Evolutionary conservation across 768 basidiomycete genomes (phyloP), one percentile per base, ranked within the genome.

Genomic region (Termitomyces sp.): DNA sequence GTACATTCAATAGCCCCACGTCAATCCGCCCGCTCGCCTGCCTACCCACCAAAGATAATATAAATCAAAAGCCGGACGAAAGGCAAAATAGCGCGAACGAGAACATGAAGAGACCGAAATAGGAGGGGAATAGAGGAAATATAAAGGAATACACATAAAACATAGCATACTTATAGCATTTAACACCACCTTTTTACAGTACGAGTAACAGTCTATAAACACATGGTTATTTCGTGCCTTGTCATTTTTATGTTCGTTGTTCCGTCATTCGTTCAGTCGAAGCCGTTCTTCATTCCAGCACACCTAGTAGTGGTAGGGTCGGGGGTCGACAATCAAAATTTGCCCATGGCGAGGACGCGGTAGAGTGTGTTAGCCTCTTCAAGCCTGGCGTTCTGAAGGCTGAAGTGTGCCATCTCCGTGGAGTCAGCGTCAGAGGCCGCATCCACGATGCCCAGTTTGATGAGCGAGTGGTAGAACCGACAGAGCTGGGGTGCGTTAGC

Each of bases 281-380:
- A 51, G 1, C 18, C 48, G 57, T 50, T 58, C 57, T 52, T 22
- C 38, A 32, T 48, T 52, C 32, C 24, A 15, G 56, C 33, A 38
- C 16, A 20, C 12, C 36, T 18, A 39, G 40, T 20, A 35, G 12
- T 32, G 49, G 6, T 13, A 18, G 39, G 20, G 4, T 13, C n/a
- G n/a, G 36, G 20, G 20, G 22, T 39, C 15, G 22, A n/a, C 8
- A 28, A 54, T 76, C 65, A 80, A 65, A 75, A 76, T 65, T 75
- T 76, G 49, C 74, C 78, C 57, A 73, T 72, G 49, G 83, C 89
- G 64, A 92, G 77, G 52, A 80, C 69, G 22, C 90, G 83, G 68
- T 92, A 93, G 49, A 92, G 79, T 60, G 79, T 71, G 64, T 88
- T 91, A 18, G 91, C 91, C 65, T 92, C 91, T 69, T 90, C 89